These are phyloP conservation scores for Pseudopyrenochaeta lycopersici DNA, from an alignment of 2,329 filamentous ascomycete species.

Conservation along the genomic window DNA sequence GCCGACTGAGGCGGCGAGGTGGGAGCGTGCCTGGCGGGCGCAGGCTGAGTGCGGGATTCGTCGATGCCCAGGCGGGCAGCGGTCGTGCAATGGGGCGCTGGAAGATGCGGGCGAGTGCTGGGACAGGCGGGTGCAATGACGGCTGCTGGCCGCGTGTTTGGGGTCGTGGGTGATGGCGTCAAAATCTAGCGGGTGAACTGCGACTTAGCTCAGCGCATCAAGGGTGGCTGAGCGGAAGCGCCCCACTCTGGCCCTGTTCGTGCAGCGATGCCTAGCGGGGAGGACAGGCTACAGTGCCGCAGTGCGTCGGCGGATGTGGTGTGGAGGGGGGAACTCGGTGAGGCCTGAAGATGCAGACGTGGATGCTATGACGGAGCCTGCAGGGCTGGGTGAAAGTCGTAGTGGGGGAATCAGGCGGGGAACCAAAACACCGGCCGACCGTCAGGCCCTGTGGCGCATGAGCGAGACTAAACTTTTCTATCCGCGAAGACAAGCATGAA, in stretches of 20 bases:
- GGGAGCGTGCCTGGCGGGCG: conserved; percentile 36
- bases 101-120: conserved; percentile 12
- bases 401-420: conserved; percentile 20
- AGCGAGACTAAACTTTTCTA: neutral
- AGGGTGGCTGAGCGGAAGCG: conserved; percentile 33
- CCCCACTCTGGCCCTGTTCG: conserved; percentile 28
- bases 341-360: conserved; percentile 6
- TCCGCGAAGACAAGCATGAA: neutral
- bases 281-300: conserved; percentile 11
- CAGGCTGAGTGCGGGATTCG: conserved; percentile 26
- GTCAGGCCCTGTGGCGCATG: conserved; percentile 8
- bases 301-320: conserved; percentile 4
- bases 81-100: conserved; percentile 18
- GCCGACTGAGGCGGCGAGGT: conserved; percentile 34
- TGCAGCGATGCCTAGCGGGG: conserved; percentile 28
- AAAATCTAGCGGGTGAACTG: conserved; percentile 28
- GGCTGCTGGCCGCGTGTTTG: conserved; percentile 11
- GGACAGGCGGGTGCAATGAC: conserved; percentile 25
- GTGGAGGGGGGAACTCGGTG: neutral
- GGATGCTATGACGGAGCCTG: conserved; percentile 19
- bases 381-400: conserved; percentile 8
- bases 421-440: conserved; percentile 5
- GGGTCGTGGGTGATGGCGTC: conserved; percentile 33
- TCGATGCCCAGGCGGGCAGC: conserved; percentile 37
- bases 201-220: conserved; percentile 33